Conservation (phyloP, 257 asterid species). For the Gentiana dahurica region DNA sequence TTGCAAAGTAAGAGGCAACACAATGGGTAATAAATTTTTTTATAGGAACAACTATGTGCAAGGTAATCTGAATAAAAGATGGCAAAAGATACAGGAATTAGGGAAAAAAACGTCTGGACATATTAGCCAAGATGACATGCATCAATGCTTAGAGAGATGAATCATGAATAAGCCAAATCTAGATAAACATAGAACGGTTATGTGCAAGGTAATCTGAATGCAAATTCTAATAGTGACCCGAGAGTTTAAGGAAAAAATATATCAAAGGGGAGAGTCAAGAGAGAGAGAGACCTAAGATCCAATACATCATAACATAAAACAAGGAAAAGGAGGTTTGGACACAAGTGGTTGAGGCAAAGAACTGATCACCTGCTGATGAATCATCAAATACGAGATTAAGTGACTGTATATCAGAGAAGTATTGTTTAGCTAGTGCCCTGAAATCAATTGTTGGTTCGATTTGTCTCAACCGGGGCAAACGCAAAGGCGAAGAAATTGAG, state of each 20-base stretch:
- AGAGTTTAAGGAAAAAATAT: neutral
- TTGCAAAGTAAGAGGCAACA: no score
- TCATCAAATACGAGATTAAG: conserved; percentile 71
- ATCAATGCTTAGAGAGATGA: neutral
- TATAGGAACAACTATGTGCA: no score
- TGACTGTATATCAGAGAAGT: conserved; percentile 65
- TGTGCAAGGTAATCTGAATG: neutral
- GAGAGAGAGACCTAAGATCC: neutral
- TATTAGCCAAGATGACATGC: no score
- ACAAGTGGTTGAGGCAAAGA: neutral
- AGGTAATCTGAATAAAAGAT: no score
- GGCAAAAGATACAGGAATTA: no score
- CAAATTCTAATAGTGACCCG: neutral
- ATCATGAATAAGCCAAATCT: no score
- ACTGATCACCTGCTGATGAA: conserved; percentile 49
- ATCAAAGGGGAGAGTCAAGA: neutral
- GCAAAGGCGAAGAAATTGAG: conserved; percentile 82
- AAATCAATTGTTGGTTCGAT: conserved; percentile 64
- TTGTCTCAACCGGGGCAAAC: conserved; percentile 70
- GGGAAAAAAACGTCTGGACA: neutral
- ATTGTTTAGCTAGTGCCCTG: conserved; percentile 82
- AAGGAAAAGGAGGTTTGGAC: neutral
- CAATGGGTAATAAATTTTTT: no score
- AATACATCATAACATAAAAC: no score
- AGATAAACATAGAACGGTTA: neutral